phyloP scores from a whole-genome alignment of 1,139 yeast species.

The Debaryomyces fabryi region DNA sequence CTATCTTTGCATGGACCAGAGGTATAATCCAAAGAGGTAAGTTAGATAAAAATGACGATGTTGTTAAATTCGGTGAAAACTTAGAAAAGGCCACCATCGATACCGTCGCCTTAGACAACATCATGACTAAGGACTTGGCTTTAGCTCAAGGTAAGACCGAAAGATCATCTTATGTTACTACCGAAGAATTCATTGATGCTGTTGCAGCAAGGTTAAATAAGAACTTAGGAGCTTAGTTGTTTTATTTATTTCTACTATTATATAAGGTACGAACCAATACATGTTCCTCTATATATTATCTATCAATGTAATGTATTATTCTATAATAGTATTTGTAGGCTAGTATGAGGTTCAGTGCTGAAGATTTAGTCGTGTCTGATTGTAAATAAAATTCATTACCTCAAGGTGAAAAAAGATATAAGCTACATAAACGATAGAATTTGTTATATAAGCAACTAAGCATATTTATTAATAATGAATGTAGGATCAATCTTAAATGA shows the following conservation, averaged over 20 bases:
- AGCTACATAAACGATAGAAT: neutral
- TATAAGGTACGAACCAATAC: neutral
- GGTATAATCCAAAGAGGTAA: slow-evolving; percentile 91
- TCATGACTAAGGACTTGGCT: slow-evolving; percentile 96
- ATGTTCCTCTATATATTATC: neutral
- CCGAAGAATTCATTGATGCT: slow-evolving; percentile 87
- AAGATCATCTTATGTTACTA: slow-evolving; percentile 77
- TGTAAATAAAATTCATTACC: neutral
- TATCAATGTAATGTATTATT: neutral
- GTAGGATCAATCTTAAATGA: slow-evolving; percentile 51
- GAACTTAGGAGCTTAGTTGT: slow-evolving; percentile 24
- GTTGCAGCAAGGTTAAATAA: slow-evolving; percentile 51
- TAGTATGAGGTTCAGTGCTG: neutral
- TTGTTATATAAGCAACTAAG: neutral
- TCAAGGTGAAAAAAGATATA: neutral
- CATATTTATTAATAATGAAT: slow-evolving; percentile 31
- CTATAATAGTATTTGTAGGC: neutral
- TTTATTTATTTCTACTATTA: neutral
- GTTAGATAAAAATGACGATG: slow-evolving; percentile 83
- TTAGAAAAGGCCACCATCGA: slow-evolving; percentile 84
- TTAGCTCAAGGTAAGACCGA: slow-evolving; percentile 84
- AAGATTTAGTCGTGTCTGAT: neutral
- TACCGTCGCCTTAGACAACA: slow-evolving; percentile 81
- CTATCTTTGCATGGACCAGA: slow-evolving; percentile 95
- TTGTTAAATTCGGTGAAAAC: slow-evolving; percentile 71